phyloP scores from a whole-genome alignment of 2,329 filamentous ascomycete genomes.

The Neopestalotiopsis sp. region DNA sequence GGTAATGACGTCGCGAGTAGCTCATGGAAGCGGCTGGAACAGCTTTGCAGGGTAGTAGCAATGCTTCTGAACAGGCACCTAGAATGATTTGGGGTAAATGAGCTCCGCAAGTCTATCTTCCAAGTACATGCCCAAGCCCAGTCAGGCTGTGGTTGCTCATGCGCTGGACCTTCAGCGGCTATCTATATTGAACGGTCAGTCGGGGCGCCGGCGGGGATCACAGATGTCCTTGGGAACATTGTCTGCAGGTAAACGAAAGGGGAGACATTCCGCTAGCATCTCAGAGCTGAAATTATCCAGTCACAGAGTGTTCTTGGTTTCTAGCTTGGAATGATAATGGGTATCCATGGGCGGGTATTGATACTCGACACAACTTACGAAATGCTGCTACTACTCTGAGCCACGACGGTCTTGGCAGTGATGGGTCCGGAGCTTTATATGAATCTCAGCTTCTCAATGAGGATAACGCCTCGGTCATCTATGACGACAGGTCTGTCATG shows the following conservation, averaged over 20 bases:
- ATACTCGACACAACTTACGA: background rate
- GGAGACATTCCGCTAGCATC: background rate
- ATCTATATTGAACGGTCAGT: background rate
- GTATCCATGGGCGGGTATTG: background rate
- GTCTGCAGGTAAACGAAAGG: background rate
- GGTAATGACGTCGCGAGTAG: conserved; percentile 6
- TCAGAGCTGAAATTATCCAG: background rate
- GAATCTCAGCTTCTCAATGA: conserved; percentile 9
- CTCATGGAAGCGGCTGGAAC: conserved; percentile 15
- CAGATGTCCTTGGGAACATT: too few relatives aligned
- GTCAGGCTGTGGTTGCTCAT: background rate
- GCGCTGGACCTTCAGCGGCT: background rate
- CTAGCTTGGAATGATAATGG: background rate
- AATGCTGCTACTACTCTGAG: background rate
- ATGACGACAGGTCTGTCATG: conserved; percentile 9
- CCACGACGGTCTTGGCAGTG: conserved; percentile 2
- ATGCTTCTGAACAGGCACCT: conserved; percentile 1
- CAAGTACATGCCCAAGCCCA: background rate
- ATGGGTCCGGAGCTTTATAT: background rate
- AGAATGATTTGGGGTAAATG: background rate
- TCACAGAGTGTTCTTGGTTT: background rate
- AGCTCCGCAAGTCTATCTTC: background rate
- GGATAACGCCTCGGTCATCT: conserved; percentile 9
- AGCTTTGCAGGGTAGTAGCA: background rate
- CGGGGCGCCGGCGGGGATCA: too few relatives aligned